A percentile compares a stretch with the other conserved stretches of the same genome.
Evolutionary conservation across 2,329 filamentous ascomycete genomes (phyloP).

Genomic region (Aotearoamyces nothofagi): DNA sequence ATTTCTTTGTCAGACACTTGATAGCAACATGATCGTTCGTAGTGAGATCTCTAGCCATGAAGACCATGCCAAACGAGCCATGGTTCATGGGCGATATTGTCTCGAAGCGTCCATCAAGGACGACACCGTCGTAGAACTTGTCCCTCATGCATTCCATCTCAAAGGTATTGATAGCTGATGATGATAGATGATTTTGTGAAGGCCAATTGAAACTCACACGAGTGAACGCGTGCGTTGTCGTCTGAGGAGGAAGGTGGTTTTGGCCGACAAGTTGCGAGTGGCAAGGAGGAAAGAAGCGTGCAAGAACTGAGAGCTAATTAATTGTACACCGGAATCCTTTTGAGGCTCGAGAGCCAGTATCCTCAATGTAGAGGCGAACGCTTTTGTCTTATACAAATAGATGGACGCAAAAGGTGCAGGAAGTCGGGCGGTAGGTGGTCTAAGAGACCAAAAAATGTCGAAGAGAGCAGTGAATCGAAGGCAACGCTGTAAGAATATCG

Average conservation of each 20-base stretch:
- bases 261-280: slow-evolving; percentile 9
- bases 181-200: too few species aligned
- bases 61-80: slow-evolving; percentile 98
- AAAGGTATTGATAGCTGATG: slow-evolving; percentile 17
- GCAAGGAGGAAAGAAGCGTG: slow-evolving; percentile 3
- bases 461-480: slow-evolving; percentile 16
- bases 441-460: slow-evolving; percentile 10
- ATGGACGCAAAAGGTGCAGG: slow-evolving; percentile 6
- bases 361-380: slow-evolving; percentile 7
- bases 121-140: slow-evolving; percentile 61
- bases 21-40: slow-evolving; percentile 77
- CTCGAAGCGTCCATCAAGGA: slow-evolving; percentile 80
- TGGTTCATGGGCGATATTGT: slow-evolving; percentile 92
- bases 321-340: slow-evolving; percentile 1
- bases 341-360: slow-evolving; percentile 1
- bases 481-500: slow-evolving; percentile 24
- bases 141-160: slow-evolving; percentile 77
- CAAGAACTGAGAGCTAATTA: slow-evolving; percentile 1
- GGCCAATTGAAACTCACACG: too few species aligned
- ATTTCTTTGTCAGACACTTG: slow-evolving; percentile 86
- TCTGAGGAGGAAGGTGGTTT: slow-evolving; percentile 18
- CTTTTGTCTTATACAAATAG: slow-evolving; percentile 21
- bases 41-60: slow-evolving; percentile 67
- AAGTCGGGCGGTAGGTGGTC: slow-evolving; percentile 10
- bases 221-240: slow-evolving; percentile 2